Evolutionary conservation across 116 monocot genomes (phyloP).

Genomic region (Trichopus zeylanicus): DNA sequence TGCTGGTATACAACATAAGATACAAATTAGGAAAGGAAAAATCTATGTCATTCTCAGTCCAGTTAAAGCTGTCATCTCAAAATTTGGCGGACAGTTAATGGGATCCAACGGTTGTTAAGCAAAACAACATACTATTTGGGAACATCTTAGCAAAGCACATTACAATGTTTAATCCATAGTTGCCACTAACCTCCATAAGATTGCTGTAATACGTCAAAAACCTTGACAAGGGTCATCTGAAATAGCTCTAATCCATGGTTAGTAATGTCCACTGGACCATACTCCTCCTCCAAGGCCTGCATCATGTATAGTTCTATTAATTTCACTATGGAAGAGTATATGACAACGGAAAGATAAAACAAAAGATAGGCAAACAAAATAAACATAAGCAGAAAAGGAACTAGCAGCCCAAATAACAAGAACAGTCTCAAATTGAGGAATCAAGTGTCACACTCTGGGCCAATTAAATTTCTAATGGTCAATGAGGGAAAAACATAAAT

Average conservation of each 20-base stretch:
- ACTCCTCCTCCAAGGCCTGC: conserved; percentile 50
- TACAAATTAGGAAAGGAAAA: too few species aligned
- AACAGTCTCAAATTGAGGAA: too few species aligned
- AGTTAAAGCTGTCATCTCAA: too few species aligned
- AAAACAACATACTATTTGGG: background rate
- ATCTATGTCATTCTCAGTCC: too few species aligned
- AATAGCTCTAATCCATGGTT: conserved; percentile 43
- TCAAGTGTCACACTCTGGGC: background rate
- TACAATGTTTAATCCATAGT: background rate
- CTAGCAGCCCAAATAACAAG: too few species aligned
- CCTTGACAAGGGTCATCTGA: conserved; percentile 32
- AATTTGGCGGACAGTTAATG: too few species aligned
- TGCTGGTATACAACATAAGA: too few species aligned
- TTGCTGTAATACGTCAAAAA: conserved; percentile 37
- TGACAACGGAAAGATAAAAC: background rate
- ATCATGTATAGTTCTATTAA: conserved; percentile 6
- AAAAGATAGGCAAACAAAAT: background rate
- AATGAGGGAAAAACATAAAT: background rate
- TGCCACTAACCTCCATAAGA: conserved; percentile 35
- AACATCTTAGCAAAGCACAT: background rate
- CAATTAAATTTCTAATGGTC: background rate
- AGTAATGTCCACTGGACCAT: conserved; percentile 30
- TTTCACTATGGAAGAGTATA: background rate
- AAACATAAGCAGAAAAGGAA: too few species aligned
- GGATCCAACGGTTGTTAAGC: too few species aligned